Evolutionary conservation across 768 basidiomycete genomes (phyloP), one percentile per base, ranked within the genome.

Genomic region (Cytidiella melzeri): DNA sequence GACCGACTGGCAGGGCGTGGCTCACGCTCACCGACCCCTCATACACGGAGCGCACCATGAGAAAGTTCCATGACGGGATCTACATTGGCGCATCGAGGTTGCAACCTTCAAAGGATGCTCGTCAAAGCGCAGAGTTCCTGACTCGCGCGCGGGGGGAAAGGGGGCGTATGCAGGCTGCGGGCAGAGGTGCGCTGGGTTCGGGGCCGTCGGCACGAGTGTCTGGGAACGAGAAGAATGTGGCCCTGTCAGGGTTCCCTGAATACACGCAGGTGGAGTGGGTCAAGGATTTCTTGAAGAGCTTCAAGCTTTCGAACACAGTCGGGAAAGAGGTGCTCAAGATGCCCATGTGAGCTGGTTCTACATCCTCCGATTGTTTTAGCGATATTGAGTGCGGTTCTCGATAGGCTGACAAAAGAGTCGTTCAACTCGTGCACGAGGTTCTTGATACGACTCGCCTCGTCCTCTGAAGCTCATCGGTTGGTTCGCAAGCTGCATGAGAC

Each of bases 391-490:
- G n/a, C n/a, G n/a, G n/a, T n/a, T n/a, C n/a, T 7, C 30, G 30
- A 15, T 34, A 34, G 30, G 30, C 9, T 15, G 15, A 7, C 30
- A 15, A 34, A 34, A 15, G 30, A 34, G 30, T 7, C 15, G 15
- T 34, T 34, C 30, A 34, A 34, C 30, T 7, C 30, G 30, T 7
- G 30, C 30, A 15, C 30, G 15, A 75, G 77, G 41, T 79, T 76
- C 55, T 55, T 82, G 9, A 69, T 90, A 23, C 78, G 77, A 27
- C 64, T 84, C 46, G 62, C 66, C 2, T 78, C 79, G 0, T 66
- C 72, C 15, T 72, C 84, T 7, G 84, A 90, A 58, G 89, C 89
- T 1, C 78, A 86, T 56, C 77, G 77, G 45, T 65, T 90, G 21
- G 81, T 81, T 18, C 79, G 84, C 43, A 63, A 69, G 30, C 51